Evolutionary conservation across 257 asterid genomes (phyloP).

Genomic region (Solanum medicagineum): DNA sequence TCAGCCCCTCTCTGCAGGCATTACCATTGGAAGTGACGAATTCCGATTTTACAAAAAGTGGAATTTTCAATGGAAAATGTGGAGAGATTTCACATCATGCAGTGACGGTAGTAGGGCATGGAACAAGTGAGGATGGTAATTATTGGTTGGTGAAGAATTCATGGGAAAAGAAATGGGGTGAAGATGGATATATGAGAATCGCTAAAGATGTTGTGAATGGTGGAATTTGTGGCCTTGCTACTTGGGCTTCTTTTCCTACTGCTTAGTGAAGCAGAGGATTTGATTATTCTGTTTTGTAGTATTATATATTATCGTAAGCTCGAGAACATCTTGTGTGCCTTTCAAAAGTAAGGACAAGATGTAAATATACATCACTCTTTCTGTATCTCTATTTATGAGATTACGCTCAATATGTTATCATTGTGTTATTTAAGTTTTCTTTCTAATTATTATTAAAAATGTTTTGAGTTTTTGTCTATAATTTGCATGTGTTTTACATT

Average conservation of each 20-base stretch:
- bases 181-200: background rate
- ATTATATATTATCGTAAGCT: no score
- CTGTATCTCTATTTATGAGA: no score
- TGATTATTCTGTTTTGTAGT: background rate
- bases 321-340: no score
- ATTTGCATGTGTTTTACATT: background rate
- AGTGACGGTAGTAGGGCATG: constrained; percentile 19
- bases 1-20: constrained; percentile 10
- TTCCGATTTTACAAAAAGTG: constrained; percentile 8
- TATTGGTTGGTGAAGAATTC: constrained; percentile 10
- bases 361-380: no score
- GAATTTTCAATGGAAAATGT: constrained; percentile 8
- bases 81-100: constrained; percentile 6
- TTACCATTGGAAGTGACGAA: background rate
- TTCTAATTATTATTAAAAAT: background rate
- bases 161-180: constrained; percentile 1
- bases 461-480: background rate
- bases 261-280: background rate
- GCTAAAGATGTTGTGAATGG: background rate
- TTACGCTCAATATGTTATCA: background rate
- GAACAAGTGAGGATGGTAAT: background rate
- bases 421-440: background rate
- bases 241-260: background rate
- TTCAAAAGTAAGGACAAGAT: no score
- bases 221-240: constrained; percentile 5